A percentile compares a stretch with the other conserved stretches of the same genome.
These are phyloP conservation scores for Thozetella sp. DNA, from an alignment of 495 filamentous ascomycete species.

Conservation along the genomic window DNA sequence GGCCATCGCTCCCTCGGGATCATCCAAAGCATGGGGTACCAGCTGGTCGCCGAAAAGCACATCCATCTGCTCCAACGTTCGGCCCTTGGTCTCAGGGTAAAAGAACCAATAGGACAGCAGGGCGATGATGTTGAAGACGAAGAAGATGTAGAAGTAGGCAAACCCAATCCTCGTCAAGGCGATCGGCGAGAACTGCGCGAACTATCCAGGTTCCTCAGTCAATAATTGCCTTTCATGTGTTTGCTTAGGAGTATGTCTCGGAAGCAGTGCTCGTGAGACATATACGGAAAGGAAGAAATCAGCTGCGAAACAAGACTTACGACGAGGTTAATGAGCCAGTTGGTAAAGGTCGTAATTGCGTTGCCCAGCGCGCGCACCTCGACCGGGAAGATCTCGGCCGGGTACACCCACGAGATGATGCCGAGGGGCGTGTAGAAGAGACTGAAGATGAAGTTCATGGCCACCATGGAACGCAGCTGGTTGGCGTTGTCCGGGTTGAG, in stretches of 20 bases:
- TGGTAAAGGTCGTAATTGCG: neutral
- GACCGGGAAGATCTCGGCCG: slow-evolving; percentile 2
- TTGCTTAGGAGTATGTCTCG: no score
- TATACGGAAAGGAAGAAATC: no score
- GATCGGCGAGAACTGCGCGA: neutral
- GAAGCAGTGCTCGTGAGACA: no score
- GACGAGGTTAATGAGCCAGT: neutral
- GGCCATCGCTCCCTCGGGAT: neutral
- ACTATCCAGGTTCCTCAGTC: no score
- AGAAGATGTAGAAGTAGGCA: slow-evolving; percentile 2
- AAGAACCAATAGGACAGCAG: slow-evolving; percentile 1
- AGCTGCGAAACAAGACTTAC: no score
- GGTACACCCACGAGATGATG: slow-evolving; percentile 2
- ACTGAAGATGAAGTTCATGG: slow-evolving; percentile 3
- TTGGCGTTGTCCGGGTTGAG: neutral
- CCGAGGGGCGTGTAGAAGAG: neutral
- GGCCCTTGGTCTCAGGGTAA: neutral
- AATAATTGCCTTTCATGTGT: no score
- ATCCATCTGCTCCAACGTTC: slow-evolving; percentile 1
- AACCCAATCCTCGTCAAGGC: neutral
- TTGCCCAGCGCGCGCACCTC: neutral
- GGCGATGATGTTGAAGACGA: neutral
- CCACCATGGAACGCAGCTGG: slow-evolving; percentile 1
- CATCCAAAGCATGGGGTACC: neutral
- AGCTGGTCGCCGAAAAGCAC: slow-evolving; percentile 2